These are phyloP conservation scores for Candida frijolesensis DNA, from an alignment of 1,139 yeast species.

Conservation along the genomic window DNA sequence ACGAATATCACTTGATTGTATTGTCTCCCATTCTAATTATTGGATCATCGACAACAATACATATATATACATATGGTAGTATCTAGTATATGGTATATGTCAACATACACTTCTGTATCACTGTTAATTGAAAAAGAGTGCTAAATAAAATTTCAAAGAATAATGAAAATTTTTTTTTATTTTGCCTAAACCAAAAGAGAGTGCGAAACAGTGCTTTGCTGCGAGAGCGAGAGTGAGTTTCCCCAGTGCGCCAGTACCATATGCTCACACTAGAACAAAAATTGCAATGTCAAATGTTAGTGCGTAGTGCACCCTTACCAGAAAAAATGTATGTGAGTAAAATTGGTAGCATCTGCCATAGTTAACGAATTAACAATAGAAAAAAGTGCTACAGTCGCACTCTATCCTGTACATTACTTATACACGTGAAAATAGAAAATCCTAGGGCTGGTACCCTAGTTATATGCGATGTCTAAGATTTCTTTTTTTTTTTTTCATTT, in stretches of 20 bases:
- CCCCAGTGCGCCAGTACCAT: neutral
- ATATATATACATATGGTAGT: neutral
- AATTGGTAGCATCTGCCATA: slow-evolving; percentile 1
- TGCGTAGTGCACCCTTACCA: neutral
- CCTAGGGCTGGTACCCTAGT: slow-evolving; percentile 4
- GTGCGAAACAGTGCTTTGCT: neutral
- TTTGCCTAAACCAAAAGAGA: neutral
- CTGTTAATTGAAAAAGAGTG: slow-evolving; percentile 15
- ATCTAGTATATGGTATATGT: slow-evolving; percentile 1
- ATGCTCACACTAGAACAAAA: neutral
- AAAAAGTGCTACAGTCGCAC: neutral
- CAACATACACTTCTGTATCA: slow-evolving; percentile 19
- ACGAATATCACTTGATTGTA: too few relatives aligned
- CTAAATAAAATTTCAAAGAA: slow-evolving; percentile 10
- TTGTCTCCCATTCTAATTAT: neutral
- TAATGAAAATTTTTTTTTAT: slow-evolving; percentile 16
- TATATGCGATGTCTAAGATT: neutral
- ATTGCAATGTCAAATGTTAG: neutral
- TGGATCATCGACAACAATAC: neutral
- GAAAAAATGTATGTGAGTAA: neutral
- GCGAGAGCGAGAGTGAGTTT: neutral
- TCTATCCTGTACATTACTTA: slow-evolving; percentile 4
- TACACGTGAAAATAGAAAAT: neutral
- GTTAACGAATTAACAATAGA: neutral
- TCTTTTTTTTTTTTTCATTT: neutral